Evolutionary conservation across 129 eudicot species (phyloP).

Genomic region (Flaveria sonorensis): DNA sequence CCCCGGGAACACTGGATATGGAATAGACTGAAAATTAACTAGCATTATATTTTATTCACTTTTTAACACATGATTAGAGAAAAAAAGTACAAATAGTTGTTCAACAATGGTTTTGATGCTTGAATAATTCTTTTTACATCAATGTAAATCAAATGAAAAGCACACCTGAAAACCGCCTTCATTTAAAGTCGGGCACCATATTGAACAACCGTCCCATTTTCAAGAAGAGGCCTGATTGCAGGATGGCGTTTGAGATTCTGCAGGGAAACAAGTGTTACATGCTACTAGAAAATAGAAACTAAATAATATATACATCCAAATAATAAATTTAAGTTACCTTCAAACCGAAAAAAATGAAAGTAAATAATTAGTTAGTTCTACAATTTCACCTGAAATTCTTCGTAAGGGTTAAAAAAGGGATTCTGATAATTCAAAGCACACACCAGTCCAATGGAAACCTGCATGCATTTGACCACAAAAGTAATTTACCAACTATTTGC

Average conservation of each 20-base stretch:
- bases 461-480: conserved; percentile 7
- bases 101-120: not conserved
- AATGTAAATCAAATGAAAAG: not conserved
- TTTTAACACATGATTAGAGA: conserved; percentile 4
- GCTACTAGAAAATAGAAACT: not conserved
- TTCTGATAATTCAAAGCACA: conserved; percentile 91
- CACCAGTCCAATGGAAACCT: conserved; percentile 92
- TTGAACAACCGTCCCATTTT: conserved; percentile 82
- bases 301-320: not conserved
- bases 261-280: conserved; percentile 16
- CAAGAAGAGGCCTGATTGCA: conserved; percentile 76
- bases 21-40: conserved; percentile 93
- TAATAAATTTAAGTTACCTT: not conserved
- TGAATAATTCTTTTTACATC: not conserved
- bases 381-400: conserved; percentile 82
- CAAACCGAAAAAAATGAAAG: not conserved
- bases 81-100: not conserved
- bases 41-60: conserved; percentile 48
- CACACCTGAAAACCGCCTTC: conserved; percentile 99
- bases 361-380: not conserved
- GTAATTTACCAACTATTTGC: not conserved
- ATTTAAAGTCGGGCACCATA: conserved; percentile 98
- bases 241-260: conserved; percentile 92
- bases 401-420: conserved; percentile 87
- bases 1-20: conserved; percentile 99